Percentiles rank a stretch among this genome's conserved stretches.
Evolutionary conservation across 2,329 filamentous ascomycete species (phyloP).

Genomic region (Colletotrichum sp.): DNA sequence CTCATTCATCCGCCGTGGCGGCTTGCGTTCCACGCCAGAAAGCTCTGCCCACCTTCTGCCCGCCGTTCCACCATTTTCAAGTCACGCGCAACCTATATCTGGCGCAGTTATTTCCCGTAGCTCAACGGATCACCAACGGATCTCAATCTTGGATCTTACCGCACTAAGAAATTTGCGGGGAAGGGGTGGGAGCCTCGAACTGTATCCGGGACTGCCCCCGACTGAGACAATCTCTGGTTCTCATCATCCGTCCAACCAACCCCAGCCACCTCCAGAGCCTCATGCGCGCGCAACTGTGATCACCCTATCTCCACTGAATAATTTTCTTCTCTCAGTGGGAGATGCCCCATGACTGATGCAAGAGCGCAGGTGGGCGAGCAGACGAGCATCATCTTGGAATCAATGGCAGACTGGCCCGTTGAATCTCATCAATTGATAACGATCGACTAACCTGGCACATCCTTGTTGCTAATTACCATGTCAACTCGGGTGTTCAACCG

Average conservation of each 20-base stretch:
- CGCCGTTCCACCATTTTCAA: not conserved
- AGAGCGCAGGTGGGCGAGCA: not conserved
- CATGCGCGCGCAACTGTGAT: not conserved
- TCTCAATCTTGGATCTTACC: slow-evolving; percentile 11
- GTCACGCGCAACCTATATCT: not conserved
- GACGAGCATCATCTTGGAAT: not conserved
- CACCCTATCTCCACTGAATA: not conserved
- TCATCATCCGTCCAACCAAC: not conserved
- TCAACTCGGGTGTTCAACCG: slow-evolving; percentile 8
- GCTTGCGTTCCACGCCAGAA: not conserved
- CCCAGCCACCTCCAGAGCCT: not conserved
- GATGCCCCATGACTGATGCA: not conserved
- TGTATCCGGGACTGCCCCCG: slow-evolving; percentile 8
- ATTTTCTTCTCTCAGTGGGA: not conserved
- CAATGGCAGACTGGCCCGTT: not conserved
- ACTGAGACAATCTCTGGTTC: slow-evolving; percentile 17
- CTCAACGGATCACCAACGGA: not conserved
- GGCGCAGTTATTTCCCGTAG: slow-evolving; percentile 8
- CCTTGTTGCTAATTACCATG: not conserved
- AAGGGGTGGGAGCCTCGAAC: slow-evolving; percentile 12
- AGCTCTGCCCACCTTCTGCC: not conserved
- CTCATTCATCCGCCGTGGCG: not conserved
- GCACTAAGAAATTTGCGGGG: slow-evolving; percentile 14
- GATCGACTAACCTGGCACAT: not conserved
- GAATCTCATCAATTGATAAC: not conserved